These are phyloP conservation scores for Plectosphaerella sp. DNA, from an alignment of 2,329 filamentous ascomycete genomes.

Conservation along the genomic window DNA sequence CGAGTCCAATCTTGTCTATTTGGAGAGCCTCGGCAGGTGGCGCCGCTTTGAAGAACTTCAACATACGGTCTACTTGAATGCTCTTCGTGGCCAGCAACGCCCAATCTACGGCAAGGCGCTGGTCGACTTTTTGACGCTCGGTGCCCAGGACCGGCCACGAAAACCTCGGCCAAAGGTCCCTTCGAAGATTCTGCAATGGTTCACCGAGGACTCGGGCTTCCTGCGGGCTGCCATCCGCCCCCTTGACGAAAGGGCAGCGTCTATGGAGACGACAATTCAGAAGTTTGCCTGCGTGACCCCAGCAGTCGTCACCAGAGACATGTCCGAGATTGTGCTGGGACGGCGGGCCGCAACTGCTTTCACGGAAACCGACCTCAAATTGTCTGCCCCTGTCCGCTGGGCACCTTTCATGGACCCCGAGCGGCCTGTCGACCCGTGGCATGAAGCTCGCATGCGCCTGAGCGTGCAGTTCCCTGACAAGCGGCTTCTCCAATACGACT, in stretches of 20 bases:
- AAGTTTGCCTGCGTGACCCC: constrained; percentile 94
- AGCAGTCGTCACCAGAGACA: constrained; percentile 75
- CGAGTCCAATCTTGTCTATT: constrained; percentile 63
- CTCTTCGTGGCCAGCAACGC: constrained; percentile 71
- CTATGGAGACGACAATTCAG: constrained; percentile 70
- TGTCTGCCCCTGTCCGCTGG: constrained; percentile 52
- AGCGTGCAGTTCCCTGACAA: constrained; percentile 97
- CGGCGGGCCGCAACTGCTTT: constrained; percentile 53
- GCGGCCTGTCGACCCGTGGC: constrained; percentile 72
- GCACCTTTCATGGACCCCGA: constrained; percentile 54
- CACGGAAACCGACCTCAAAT: constrained; percentile 49
- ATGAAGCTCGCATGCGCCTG: constrained; percentile 85
- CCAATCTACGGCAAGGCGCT: constrained; percentile 79
- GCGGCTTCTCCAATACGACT: constrained; percentile 93
- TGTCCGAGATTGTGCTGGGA: constrained; percentile 65
- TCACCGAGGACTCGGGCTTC: constrained; percentile 63
- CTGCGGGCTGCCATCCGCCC: constrained; percentile 68
- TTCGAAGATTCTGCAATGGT: constrained; percentile 66
- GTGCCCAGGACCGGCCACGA: constrained; percentile 53
- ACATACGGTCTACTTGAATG: constrained; percentile 75
- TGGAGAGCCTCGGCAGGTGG: constrained; percentile 69
- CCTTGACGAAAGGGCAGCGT: constrained; percentile 66
- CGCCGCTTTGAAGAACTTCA: constrained; percentile 73
- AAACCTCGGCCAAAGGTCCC: constrained; percentile 58
- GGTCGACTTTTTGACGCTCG: constrained; percentile 69